These are phyloP conservation scores for Pulchroboletus neoregius DNA, from an alignment of 1,284 basidiomycete species.

Conservation along the genomic window DNA sequence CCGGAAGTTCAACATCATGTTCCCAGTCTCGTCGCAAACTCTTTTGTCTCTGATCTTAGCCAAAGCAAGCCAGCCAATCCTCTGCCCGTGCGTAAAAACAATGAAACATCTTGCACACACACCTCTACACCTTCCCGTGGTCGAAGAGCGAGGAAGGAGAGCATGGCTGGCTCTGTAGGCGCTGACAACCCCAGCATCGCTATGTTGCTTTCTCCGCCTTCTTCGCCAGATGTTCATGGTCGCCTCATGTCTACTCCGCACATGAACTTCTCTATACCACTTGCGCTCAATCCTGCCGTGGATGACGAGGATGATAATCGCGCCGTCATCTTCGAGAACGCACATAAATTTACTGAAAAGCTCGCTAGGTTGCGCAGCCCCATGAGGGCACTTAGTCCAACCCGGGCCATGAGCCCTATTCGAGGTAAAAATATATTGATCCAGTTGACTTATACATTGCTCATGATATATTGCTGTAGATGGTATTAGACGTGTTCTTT, in stretches of 20 bases:
- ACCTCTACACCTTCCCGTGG: constrained; percentile 11
- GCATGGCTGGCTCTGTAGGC: constrained; percentile 1
- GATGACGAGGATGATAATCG: neutral
- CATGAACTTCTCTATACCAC: constrained; percentile 4
- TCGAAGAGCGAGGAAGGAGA: constrained; percentile 19
- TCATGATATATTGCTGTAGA: constrained; percentile 22
- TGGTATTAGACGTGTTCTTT: constrained; percentile 30
- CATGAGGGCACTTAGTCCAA: constrained; percentile 30
- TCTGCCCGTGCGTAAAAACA: neutral
- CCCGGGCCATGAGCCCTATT: constrained; percentile 32
- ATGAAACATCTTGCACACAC: neutral
- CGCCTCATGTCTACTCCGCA: constrained; percentile 5
- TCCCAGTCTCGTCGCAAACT: constrained; percentile 16
- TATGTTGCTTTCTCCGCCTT: constrained; percentile 28
- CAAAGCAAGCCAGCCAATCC: neutral
- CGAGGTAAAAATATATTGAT: constrained; percentile 24
- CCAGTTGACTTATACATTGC: neutral
- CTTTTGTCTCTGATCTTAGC: constrained; percentile 6
- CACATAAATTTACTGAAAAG: constrained; percentile 1
- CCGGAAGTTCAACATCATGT: neutral
- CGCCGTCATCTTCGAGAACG: neutral
- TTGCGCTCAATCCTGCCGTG: neutral
- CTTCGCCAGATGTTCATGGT: constrained; percentile 14
- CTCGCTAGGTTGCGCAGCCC: constrained; percentile 18
- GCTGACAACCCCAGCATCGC: constrained; percentile 15